Conservation (phyloP, 768 basidiomycete genomes). For the Pleurotus platypus region DNA sequence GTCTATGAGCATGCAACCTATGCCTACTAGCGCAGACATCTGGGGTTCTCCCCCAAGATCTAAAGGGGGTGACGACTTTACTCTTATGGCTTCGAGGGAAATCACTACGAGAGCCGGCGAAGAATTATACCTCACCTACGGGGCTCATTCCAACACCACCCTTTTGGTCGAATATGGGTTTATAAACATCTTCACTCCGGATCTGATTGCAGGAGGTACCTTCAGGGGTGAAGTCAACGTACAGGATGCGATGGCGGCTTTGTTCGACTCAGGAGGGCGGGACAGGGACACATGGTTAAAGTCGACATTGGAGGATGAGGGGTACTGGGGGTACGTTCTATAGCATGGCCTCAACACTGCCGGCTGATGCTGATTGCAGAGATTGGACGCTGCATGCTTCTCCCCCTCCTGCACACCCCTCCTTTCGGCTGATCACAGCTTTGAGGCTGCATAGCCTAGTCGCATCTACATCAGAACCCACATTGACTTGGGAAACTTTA, state of each 20-base stretch:
- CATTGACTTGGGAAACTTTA: conserved; percentile 26
- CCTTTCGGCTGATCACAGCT: conserved; percentile 72
- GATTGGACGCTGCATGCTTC: conserved; percentile 75
- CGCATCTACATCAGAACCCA: conserved; percentile 17
- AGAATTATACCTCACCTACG: conserved; percentile 79
- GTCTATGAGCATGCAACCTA: conserved; percentile 40
- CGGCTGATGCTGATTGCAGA: conserved; percentile 32
- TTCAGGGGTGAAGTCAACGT: conserved; percentile 60
- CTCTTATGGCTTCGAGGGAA: conserved; percentile 45
- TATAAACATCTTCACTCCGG: conserved; percentile 35
- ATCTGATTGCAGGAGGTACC: conserved; percentile 20
- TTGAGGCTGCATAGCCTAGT: conserved; percentile 62
- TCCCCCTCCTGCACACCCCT: conserved; percentile 66
- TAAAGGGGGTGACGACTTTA: conserved; percentile 41
- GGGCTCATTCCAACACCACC: conserved; percentile 70
- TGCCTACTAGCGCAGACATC: conserved; percentile 29
- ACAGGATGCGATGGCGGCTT: conserved; percentile 43
- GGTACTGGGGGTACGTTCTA: conserved; percentile 81
- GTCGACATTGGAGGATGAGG: conserved; percentile 50
- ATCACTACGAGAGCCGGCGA: conserved; percentile 41
- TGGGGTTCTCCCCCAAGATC: conserved; percentile 31
- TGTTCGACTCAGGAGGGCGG: conserved; percentile 42
- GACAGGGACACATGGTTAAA: conserved; percentile 42
- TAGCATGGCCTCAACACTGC: background rate
- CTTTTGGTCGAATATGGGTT: conserved; percentile 94